These are phyloP conservation scores for Wickerhamiella shivajii DNA, from an alignment of 805 yeast genomes.

Conservation along the genomic window DNA sequence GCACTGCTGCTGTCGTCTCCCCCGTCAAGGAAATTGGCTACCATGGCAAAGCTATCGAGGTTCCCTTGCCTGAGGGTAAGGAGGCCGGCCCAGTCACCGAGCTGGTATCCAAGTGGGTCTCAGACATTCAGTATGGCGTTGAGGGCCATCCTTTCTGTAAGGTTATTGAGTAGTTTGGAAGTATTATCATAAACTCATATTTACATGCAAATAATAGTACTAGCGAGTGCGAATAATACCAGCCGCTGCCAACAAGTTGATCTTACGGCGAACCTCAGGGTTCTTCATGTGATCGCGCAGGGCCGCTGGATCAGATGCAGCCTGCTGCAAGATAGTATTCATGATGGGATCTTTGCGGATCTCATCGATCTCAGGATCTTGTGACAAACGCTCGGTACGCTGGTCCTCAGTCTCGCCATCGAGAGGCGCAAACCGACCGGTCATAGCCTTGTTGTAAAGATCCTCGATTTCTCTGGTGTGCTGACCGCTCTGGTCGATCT, in stretches of 20 bases:
- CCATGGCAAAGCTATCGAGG: conserved; percentile 52
- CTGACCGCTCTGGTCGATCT: conserved; percentile 48
- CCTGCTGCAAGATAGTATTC: conserved; percentile 90
- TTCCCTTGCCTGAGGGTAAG: conserved; percentile 69
- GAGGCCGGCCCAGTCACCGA: conserved; percentile 51
- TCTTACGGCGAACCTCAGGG: conserved; percentile 80
- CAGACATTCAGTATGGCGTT: conserved; percentile 78
- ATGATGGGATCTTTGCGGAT: conserved; percentile 94
- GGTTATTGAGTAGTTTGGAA: conserved; percentile 9
- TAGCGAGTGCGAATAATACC: conserved; percentile 88
- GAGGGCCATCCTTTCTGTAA: conserved; percentile 37
- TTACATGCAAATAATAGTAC: no score
- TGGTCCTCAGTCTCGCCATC: conserved; percentile 90
- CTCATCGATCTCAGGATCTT: conserved; percentile 87
- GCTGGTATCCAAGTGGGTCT: conserved; percentile 70
- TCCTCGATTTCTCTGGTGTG: conserved; percentile 68
- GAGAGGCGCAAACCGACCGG: conserved; percentile 60
- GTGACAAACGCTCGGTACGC: conserved; percentile 75
- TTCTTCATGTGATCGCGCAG: conserved; percentile 95
- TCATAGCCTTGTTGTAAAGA: conserved; percentile 59
- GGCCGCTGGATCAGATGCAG: conserved; percentile 90
- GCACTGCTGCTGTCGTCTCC: conserved; percentile 94
- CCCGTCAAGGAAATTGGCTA: conserved; percentile 83
- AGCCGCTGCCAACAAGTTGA: conserved; percentile 81
- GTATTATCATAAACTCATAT: no score